Conservation (phyloP, 768 basidiomycete species). For the Clavaria fumosa region DNA sequence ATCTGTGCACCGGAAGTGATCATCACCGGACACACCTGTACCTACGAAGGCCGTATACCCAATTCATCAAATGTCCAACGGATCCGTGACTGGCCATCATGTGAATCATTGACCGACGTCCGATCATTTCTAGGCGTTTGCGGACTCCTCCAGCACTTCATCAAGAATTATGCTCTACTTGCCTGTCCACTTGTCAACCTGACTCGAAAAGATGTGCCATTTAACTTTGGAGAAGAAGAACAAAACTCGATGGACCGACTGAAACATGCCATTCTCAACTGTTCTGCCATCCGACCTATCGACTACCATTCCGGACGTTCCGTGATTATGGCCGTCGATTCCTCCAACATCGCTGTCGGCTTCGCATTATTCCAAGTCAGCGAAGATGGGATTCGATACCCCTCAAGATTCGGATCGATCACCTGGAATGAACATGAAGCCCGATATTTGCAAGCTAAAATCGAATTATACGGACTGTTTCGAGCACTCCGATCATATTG, state of each 20-base stretch:
- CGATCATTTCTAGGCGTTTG: slow-evolving; percentile 19
- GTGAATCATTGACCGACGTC: slow-evolving; percentile 13
- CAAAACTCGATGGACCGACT: slow-evolving; percentile 9
- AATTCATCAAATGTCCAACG: slow-evolving; percentile 10
- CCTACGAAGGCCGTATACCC: slow-evolving; percentile 16
- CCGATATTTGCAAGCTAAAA: slow-evolving; percentile 20
- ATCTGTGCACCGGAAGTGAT: slow-evolving; percentile 16
- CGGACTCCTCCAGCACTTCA: slow-evolving; percentile 17
- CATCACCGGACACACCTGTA: slow-evolving; percentile 26
- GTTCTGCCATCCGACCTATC: slow-evolving; percentile 15
- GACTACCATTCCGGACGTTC: slow-evolving; percentile 15
- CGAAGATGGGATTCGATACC: slow-evolving; percentile 8
- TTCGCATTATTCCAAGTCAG: slow-evolving; percentile 15
- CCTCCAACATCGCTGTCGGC: slow-evolving; percentile 13
- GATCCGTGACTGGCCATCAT: slow-evolving; percentile 17
- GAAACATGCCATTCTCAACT: slow-evolving; percentile 12
- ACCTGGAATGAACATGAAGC: slow-evolving; percentile 15
- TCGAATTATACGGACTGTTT: slow-evolving; percentile 21
- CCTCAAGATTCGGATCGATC: slow-evolving; percentile 18
- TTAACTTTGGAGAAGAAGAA: slow-evolving; percentile 19
- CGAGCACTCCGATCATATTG: slow-evolving; percentile 10
- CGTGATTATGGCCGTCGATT: slow-evolving; percentile 21
- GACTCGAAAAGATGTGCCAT: slow-evolving; percentile 15
- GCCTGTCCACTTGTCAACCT: slow-evolving; percentile 15
- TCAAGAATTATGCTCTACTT: slow-evolving; percentile 15